phyloP scores from a whole-genome alignment of 2,329 filamentous ascomycete genomes.

The Plectosphaerella sp. region DNA sequence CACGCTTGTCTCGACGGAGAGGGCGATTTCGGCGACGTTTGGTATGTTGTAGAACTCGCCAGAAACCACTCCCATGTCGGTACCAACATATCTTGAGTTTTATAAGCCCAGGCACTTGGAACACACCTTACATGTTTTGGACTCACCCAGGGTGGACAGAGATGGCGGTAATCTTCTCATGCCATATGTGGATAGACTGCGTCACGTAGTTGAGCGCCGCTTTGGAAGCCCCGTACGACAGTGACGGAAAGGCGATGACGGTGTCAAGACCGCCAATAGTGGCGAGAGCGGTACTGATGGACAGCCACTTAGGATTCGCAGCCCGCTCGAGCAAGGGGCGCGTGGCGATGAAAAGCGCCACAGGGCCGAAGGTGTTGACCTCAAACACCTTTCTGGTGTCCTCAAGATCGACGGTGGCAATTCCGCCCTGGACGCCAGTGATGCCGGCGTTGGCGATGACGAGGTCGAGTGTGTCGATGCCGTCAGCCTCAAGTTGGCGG shows the following conservation, averaged over 20 bases:
- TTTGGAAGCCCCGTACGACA: background rate
- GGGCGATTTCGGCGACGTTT: background rate
- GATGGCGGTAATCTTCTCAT: background rate
- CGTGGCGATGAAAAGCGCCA: conserved; percentile 25
- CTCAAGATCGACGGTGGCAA: background rate
- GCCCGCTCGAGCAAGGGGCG: conserved; percentile 24
- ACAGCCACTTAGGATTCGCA: conserved; percentile 22
- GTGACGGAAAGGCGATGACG: background rate
- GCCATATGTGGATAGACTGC: background rate
- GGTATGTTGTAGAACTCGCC: background rate
- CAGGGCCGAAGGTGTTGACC: conserved; percentile 17
- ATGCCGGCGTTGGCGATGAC: conserved; percentile 20
- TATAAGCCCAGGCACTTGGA: too few relatives aligned
- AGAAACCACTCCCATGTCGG: background rate
- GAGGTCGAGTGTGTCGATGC: conserved; percentile 23
- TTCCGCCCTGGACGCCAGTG: background rate
- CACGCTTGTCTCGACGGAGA: background rate
- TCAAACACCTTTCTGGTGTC: conserved; percentile 1
- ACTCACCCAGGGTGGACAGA: background rate
- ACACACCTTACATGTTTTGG: too few relatives aligned
- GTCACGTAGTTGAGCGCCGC: background rate
- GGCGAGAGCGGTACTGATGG: conserved; percentile 13
- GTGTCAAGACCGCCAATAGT: background rate
- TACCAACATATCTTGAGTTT: background rate
- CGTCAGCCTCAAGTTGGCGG: conserved; percentile 16